Conservation (phyloP, 116 monocot genomes). For the Trichopus zeylanicus region DNA sequence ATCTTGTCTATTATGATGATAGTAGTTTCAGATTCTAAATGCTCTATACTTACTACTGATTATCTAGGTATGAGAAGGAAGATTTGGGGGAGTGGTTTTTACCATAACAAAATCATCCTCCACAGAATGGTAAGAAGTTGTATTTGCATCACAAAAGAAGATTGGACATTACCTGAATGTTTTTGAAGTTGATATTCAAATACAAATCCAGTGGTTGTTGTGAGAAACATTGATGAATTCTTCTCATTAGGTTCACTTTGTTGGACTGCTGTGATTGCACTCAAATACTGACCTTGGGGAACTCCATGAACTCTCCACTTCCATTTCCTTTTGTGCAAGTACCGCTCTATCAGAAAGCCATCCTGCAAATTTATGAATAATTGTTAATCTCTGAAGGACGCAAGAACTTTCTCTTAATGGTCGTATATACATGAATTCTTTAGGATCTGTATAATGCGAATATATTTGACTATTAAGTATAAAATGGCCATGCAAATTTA, state of each 20-base stretch:
- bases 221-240: constrained; percentile 34
- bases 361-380: constrained; percentile 47
- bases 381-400: constrained; percentile 12
- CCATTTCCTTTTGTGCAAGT: constrained; percentile 87
- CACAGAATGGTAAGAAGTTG: no score
- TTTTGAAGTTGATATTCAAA: constrained; percentile 72
- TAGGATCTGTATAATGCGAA: no score
- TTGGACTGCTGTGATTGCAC: constrained; percentile 46
- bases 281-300: constrained; percentile 49
- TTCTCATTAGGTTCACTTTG: constrained; percentile 37
- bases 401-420: not conserved
- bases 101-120: no score
- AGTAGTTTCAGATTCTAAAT: not conserved
- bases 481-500: no score
- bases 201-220: constrained; percentile 52
- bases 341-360: constrained; percentile 72
- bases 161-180: constrained; percentile 40
- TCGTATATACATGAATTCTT: no score
- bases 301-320: constrained; percentile 74
- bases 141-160: not conserved
- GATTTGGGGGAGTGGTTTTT: no score
- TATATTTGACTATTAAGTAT: no score
- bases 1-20: not conserved
- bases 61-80: no score
- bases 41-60: no score